These are phyloP conservation scores for Saccharomyces uvarum DNA, from an alignment of 1,139 yeast species.

Conservation along the genomic window DNA sequence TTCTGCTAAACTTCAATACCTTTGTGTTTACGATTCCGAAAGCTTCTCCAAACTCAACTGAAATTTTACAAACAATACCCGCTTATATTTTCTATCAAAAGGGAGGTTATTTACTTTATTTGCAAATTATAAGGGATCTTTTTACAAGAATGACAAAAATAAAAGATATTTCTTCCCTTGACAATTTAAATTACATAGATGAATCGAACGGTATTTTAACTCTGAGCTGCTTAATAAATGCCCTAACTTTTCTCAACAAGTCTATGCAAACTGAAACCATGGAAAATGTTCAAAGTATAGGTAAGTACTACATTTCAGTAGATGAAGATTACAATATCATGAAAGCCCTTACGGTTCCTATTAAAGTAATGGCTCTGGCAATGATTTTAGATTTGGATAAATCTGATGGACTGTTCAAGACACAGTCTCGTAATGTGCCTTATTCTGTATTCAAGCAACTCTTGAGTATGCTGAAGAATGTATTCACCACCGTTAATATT, in stretches of 20 bases:
- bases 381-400: constrained; percentile 18
- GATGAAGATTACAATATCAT: constrained; percentile 23
- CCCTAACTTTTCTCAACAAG: constrained; percentile 38
- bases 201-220: constrained; percentile 36
- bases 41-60: constrained; percentile 24
- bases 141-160: constrained; percentile 21
- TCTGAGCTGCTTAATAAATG: constrained; percentile 38
- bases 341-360: constrained; percentile 18
- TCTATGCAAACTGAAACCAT: constrained; percentile 31
- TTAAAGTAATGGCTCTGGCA: constrained; percentile 21
- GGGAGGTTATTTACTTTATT: constrained; percentile 36
- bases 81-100: constrained; percentile 42
- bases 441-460: constrained; percentile 31
- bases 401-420: constrained; percentile 15
- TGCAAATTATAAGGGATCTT: constrained; percentile 17
- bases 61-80: constrained; percentile 38
- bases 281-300: constrained; percentile 25
- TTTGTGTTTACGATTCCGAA: constrained; percentile 29
- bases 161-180: constrained; percentile 31
- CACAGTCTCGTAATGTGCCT: constrained; percentile 23
- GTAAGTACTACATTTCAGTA: constrained; percentile 21
- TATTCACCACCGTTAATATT: constrained; percentile 20
- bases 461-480: constrained; percentile 24
- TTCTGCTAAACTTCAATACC: constrained; percentile 23
- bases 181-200: constrained; percentile 36